Evolutionary conservation across 1,139 yeast species (phyloP), one percentile per base, ranked within the genome.

Genomic region (Zygoascus hellenicus): DNA sequence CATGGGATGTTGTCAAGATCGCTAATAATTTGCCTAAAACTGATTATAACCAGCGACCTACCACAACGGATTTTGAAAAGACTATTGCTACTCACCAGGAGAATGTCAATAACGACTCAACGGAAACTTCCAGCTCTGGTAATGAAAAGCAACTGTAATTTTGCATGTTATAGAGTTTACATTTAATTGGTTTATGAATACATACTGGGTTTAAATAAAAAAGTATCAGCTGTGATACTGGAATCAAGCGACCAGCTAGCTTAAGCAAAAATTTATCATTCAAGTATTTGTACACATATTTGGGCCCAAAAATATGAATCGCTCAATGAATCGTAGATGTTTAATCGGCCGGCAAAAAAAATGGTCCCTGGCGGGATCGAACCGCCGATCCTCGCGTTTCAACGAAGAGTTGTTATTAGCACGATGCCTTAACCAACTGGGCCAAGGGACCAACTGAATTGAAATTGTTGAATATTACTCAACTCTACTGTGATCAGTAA

Each of bases 1-100:
- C 74, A 2, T 70, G 72, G 73, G 65, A 66, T 35, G 71, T 62
- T 2, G 67, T 63, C 29, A 45, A 49, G 15, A 54, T 62, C 37
- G 65, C 63, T 3, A 40, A 41, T 2, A 42, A 43, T 11, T 42
- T 62, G 49, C 62, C 64, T 3, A 38, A 38, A 34, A 32, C 32
- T 26, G 31, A 41, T n/a, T 32, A 32, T 22, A 15, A 19, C 14
- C 32, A 32, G n/a, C 28, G 30, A 15, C 32, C 34, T n/a, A 13
- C 41, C 9, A 16, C 37, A 3, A 10, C 38, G 2, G 39, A 19
- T 14, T 19, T 19, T 10, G 29, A 19, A 11, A 41, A 41, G 32
- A 17, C 30, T 2, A 16, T 15, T 9, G 19, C 32, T 1, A 11
- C 43, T 11, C 43, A 41, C n/a, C 31, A 11, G 3, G 43, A 41